Conservation (phyloP, 176 grass and related monocot genomes). For the Chloris gayana region DNA sequence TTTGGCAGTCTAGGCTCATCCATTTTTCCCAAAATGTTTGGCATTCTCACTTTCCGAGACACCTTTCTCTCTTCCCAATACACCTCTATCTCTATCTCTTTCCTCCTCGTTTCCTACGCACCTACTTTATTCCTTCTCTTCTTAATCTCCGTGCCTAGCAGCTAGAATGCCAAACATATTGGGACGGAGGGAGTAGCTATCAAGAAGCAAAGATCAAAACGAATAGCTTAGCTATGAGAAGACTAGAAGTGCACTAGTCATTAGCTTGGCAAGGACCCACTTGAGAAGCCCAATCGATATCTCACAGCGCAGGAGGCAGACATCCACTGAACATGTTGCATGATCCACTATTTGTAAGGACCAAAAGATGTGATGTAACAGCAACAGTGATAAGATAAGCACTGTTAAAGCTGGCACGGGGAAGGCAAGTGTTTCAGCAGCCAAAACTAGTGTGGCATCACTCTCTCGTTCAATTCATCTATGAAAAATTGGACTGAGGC, state of each 20-base stretch:
- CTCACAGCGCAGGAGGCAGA: constrained; percentile 22
- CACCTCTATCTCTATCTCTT: too few relatives aligned
- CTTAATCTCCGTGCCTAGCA: too few relatives aligned
- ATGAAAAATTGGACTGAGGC: neutral
- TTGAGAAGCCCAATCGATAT: constrained; percentile 33
- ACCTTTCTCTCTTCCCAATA: too few relatives aligned
- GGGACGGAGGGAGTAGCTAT: too few relatives aligned
- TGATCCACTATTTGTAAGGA: constrained; percentile 23
- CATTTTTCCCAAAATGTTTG: too few relatives aligned
- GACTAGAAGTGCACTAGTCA: neutral
- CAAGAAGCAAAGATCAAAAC: constrained; percentile 4
- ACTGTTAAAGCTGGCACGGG: constrained; percentile 25
- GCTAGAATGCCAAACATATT: too few relatives aligned
- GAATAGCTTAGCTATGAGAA: constrained; percentile 13
- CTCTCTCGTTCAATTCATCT: neutral
- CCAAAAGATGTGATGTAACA: constrained; percentile 27
- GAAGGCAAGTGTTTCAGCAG: neutral
- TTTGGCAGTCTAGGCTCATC: too few relatives aligned
- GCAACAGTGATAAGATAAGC: constrained; percentile 18
- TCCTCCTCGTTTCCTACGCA: too few relatives aligned
- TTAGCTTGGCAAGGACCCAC: neutral
- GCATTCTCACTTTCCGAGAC: too few relatives aligned
- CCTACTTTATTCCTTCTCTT: too few relatives aligned
- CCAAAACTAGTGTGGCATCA: neutral
- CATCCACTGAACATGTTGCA: constrained; percentile 40